These are phyloP conservation scores for Aspergillus funiculosus DNA, from an alignment of 495 filamentous ascomycete species.

Conservation along the genomic window DNA sequence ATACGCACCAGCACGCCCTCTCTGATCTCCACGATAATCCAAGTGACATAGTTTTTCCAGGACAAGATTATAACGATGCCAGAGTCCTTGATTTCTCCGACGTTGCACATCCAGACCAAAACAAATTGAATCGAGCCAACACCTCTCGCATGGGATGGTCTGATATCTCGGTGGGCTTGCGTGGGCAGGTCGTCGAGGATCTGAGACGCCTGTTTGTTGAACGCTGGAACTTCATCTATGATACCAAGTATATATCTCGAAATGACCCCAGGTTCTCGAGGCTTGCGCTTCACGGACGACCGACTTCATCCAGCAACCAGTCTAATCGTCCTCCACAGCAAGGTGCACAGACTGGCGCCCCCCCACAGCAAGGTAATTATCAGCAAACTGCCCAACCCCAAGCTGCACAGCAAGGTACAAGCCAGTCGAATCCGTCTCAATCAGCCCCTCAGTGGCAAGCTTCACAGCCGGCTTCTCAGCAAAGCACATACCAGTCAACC, in stretches of 20 bases:
- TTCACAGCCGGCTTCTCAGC: constrained; percentile 9
- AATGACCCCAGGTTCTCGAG: constrained; percentile 56
- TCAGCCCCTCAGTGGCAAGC: constrained; percentile 9
- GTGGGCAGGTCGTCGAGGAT: constrained; percentile 74
- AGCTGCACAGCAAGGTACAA: constrained; percentile 8
- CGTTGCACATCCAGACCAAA: constrained; percentile 76
- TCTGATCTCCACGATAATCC: constrained; percentile 83
- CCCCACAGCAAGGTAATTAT: not conserved
- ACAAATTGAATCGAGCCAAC: constrained; percentile 75
- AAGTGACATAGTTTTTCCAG: constrained; percentile 70
- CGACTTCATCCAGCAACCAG: constrained; percentile 15
- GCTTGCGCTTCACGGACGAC: constrained; percentile 41
- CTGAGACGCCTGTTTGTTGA: constrained; percentile 75
- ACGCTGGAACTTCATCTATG: constrained; percentile 90
- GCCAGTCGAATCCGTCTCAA: constrained; percentile 7
- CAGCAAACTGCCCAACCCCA: constrained; percentile 4
- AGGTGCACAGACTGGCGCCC: constrained; percentile 4
- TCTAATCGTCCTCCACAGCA: constrained; percentile 12
- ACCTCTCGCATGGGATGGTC: constrained; percentile 92
- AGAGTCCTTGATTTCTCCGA: constrained; percentile 81
- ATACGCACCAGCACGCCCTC: constrained; percentile 67
- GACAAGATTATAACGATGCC: constrained; percentile 95
- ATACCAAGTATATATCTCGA: constrained; percentile 69
- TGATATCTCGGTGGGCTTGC: constrained; percentile 76
- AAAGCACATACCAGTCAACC: constrained; percentile 7